Percentiles rank a stretch among this genome's conserved stretches.
phyloP scores from a whole-genome alignment of 169 alveolate species.

The Cryptosporidium parvum region DNA sequence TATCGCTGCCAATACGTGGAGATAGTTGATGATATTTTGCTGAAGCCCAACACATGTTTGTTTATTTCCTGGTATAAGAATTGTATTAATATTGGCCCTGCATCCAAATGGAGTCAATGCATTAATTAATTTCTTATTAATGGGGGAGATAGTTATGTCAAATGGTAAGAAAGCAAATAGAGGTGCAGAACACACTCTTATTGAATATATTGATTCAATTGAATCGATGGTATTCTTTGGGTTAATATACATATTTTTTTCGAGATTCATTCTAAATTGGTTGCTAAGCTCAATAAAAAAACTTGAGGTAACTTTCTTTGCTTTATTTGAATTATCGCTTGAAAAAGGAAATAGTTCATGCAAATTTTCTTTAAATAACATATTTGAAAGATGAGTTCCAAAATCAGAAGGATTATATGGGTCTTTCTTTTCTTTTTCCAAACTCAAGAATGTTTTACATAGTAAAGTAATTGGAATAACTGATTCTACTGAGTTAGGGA shows the following conservation, averaged over 20 bases:
- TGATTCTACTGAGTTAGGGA: slow-evolving; percentile 52
- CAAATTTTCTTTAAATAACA: slow-evolving; percentile 5
- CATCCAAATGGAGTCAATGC: slow-evolving; percentile 16
- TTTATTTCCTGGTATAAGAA: background rate
- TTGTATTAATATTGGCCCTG: slow-evolving; percentile 4
- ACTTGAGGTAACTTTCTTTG: slow-evolving; percentile 5
- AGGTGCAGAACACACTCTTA: slow-evolving; percentile 57
- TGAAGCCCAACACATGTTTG: slow-evolving; percentile 50
- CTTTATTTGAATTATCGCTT: slow-evolving; percentile 2
- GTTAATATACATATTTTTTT: slow-evolving; percentile 25
- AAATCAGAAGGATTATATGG: slow-evolving; percentile 30
- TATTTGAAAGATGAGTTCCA: slow-evolving; percentile 19
- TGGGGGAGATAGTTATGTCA: slow-evolving; percentile 44
- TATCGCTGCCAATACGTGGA: slow-evolving; percentile 60
- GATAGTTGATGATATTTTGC: slow-evolving; percentile 36
- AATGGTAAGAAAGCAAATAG: slow-evolving; percentile 55
- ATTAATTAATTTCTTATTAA: slow-evolving; percentile 27
- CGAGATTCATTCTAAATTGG: slow-evolving; percentile 52
- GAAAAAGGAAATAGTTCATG: slow-evolving; percentile 21
- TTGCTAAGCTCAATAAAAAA: slow-evolving; percentile 46
- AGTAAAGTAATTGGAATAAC: slow-evolving; percentile 53
- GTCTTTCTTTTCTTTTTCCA: slow-evolving; percentile 33
- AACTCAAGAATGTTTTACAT: slow-evolving; percentile 25
- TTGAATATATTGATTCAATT: slow-evolving; percentile 24
- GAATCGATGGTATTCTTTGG: slow-evolving; percentile 31